phyloP scores from a whole-genome alignment of 192 early-diverging fungal genomes.

The Coemansia sp. region DNA sequence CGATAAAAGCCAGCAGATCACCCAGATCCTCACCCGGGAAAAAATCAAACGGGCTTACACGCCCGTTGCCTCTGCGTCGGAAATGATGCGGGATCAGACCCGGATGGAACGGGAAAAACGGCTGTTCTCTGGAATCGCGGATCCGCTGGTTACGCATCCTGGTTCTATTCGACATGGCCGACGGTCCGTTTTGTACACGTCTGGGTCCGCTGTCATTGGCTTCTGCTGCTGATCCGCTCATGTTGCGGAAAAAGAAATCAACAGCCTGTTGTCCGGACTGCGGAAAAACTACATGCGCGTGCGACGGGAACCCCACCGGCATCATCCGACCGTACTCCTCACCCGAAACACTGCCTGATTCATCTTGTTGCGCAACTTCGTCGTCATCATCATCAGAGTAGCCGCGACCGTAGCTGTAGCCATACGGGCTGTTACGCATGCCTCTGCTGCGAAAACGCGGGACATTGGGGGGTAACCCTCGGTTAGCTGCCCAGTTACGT shows the following conservation, averaged over 20 bases:
- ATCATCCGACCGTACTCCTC: not conserved
- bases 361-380: not conserved
- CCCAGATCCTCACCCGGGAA: slow-evolving; percentile 43
- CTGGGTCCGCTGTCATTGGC: too few relatives aligned
- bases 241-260: not conserved
- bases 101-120: slow-evolving; percentile 30
- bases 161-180: not conserved
- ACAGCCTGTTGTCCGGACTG: not conserved
- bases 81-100: slow-evolving; percentile 23
- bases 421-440: too few relatives aligned
- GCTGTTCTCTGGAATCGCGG: slow-evolving; percentile 7
- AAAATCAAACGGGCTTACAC: slow-evolving; percentile 38
- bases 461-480: too few relatives aligned
- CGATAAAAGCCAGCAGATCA: slow-evolving; percentile 40
- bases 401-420: slow-evolving; percentile 4
- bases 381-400: not conserved
- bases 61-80: slow-evolving; percentile 3
- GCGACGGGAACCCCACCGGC: not conserved
- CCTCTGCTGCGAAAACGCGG: too few relatives aligned
- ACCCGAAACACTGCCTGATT: not conserved
- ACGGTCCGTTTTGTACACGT: too few relatives aligned
- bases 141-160: not conserved
- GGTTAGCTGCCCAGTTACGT: not conserved
- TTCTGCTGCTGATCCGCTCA: not conserved
- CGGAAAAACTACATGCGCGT: not conserved